Conservation (phyloP, 2,329 filamentous ascomycete species). For the Nannizzia gypsea region DNA sequence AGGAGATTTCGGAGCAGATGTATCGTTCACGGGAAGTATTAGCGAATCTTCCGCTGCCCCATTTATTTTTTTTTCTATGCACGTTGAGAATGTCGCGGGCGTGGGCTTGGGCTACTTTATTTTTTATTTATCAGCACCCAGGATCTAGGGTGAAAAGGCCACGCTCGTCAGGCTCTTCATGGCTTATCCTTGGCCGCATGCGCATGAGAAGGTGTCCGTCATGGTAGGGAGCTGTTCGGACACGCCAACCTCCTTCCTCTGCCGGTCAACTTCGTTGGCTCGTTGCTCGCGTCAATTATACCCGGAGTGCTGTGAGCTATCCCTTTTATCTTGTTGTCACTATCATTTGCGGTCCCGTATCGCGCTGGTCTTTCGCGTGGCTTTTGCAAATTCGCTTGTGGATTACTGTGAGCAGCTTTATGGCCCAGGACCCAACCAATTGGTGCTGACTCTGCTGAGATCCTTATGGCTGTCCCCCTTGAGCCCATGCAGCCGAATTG, state of each 20-base stretch:
- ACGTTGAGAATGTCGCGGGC: not conserved
- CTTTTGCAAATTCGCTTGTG: not conserved
- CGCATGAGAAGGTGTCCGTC: not conserved
- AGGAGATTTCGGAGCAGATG: not conserved
- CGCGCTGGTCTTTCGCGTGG: not conserved
- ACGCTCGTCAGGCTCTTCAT: not conserved
- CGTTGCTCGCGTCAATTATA: not conserved
- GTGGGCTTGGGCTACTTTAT: not conserved
- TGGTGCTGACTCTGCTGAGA: not conserved
- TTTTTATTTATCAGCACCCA: not conserved
- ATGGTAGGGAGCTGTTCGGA: not conserved
- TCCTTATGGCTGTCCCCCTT: not conserved
- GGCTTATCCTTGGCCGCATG: not conserved
- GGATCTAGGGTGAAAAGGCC: not conserved
- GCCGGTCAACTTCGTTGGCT: not conserved
- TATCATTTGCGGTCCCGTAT: not conserved
- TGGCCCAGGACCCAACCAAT: not conserved
- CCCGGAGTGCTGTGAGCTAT: not conserved
- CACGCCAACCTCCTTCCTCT: not conserved
- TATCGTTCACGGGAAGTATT: not conserved
- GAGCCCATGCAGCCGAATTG: not conserved
- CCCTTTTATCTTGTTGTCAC: not conserved
- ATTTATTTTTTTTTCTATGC: not conserved
- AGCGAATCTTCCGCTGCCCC: not conserved
- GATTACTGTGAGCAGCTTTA: not conserved